Evolutionary conservation across 805 yeast species (phyloP), one percentile per base, ranked within the genome.

Genomic region (Candida takata): DNA sequence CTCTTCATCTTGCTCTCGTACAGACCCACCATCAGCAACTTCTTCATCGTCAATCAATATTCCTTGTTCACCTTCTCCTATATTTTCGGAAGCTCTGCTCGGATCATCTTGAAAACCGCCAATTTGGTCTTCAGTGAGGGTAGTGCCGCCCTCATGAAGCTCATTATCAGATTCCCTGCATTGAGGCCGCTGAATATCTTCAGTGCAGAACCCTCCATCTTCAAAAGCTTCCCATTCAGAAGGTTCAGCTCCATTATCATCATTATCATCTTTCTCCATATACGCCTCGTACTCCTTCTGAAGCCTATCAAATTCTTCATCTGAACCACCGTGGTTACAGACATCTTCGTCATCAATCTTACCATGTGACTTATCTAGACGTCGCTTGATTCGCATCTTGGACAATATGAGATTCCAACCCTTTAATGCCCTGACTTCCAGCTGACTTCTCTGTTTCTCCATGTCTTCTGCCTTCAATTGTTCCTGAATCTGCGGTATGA

Each of bases 401-500:
- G 65, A 55, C 43, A 67, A 52, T 37, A 70, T 55, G 34, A 58
- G 54, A 41, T 57, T 62, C 75, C 74, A 69, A 32, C 60, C 64
- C 35, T 58, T 60, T 45, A 73, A 56, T 3, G 82, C 74, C 17
- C 64, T 62, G 30, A 72, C 47, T 41, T 76, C 79, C 12, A 61
- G 60, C 15, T 64, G 56, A 26, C 59, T 57, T 35, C 64, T 51
- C 35, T 64, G 64, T 9, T 67, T 69, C 24, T 70, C 55, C 1
- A 13, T n/a, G 2, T 41, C 43, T 27, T 75, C 76, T 15, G 69
- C 72, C 34, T 62, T 49, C 16, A 80, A 51, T 16, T 67, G 64
- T 8, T 71, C 68, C 29, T 71, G 59, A 1, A 77, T 78, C 0
- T 65, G 59, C 18, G 58, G 48, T 26, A 84, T 65, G 0, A 87